These are phyloP conservation scores for Brassica carinata DNA, from an alignment of 345 rosid species.

Conservation along the genomic window DNA sequence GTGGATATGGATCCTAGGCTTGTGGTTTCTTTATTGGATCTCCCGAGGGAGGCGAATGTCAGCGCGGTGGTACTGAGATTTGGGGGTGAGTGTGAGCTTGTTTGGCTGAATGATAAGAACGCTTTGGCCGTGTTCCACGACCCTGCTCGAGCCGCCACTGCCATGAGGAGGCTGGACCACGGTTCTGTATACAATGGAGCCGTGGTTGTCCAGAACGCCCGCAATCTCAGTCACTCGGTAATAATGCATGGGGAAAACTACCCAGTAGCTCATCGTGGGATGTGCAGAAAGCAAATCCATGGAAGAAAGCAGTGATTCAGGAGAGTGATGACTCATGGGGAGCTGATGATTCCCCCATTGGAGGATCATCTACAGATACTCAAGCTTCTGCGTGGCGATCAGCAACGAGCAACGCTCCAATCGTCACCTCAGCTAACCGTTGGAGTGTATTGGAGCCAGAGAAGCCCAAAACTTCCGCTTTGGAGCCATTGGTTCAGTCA, in stretches of 20 bases:
- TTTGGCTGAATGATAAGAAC: constrained; percentile 94
- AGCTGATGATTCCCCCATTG: constrained; percentile 47
- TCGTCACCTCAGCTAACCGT: constrained; percentile 58
- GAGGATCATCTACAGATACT: constrained; percentile 43
- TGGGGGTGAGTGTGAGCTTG: constrained; percentile 95
- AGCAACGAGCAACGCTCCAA: constrained; percentile 51
- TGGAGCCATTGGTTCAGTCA: constrained; percentile 22
- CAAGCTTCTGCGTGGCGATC: constrained; percentile 52
- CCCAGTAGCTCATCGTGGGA: constrained; percentile 34
- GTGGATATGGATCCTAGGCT: constrained; percentile 98
- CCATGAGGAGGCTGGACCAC: constrained; percentile 95
- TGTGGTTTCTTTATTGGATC: constrained; percentile 65
- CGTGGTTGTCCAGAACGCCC: constrained; percentile 49
- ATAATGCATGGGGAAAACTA: constrained; percentile 64
- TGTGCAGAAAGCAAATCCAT: constrained; percentile 58
- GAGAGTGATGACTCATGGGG: constrained; percentile 74
- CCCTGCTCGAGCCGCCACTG: constrained; percentile 95
- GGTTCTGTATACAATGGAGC: constrained; percentile 86
- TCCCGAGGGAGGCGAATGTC: constrained; percentile 89
- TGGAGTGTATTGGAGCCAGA: constrained; percentile 72
- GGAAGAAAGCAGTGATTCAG: constrained; percentile 84
- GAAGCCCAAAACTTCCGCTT: constrained; percentile 41
- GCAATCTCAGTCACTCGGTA: constrained; percentile 37
- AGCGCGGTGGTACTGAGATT: constrained; percentile 80
- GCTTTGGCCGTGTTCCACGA: constrained; percentile 89